Conservation (phyloP, 306 rosid genomes). For the Inga laurina region DNA sequence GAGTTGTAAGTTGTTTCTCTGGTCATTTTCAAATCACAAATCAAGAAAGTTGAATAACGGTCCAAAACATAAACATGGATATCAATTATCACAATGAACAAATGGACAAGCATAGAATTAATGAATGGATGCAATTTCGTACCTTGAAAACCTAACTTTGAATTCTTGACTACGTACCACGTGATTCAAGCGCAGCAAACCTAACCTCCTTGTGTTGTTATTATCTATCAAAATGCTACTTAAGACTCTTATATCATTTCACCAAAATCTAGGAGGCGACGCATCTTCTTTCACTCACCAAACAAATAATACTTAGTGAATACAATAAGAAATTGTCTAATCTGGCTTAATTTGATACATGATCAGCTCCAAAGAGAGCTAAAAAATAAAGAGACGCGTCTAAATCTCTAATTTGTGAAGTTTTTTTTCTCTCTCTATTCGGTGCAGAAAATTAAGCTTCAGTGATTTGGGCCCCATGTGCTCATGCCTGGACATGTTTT, state of each 20-base stretch:
- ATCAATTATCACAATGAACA: not conserved
- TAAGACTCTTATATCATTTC: too few relatives aligned
- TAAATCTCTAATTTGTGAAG: slow-evolving; percentile 10
- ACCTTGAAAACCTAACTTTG: slow-evolving; percentile 1
- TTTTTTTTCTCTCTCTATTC: too few relatives aligned
- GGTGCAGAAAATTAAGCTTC: too few relatives aligned
- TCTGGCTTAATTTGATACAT: not conserved
- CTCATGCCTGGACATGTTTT: too few relatives aligned
- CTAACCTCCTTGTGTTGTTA: not conserved
- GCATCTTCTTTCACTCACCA: not conserved
- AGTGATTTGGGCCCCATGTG: too few relatives aligned
- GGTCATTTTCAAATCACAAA: not conserved
- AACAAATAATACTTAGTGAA: not conserved
- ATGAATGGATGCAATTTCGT: not conserved
- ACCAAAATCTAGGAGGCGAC: not conserved
- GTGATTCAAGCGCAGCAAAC: slow-evolving; percentile 14
- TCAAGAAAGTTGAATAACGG: not conserved
- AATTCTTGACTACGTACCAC: not conserved
- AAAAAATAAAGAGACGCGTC: slow-evolving; percentile 24
- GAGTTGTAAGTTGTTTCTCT: not conserved
- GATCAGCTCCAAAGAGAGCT: not conserved
- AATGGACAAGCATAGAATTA: not conserved
- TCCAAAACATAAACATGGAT: not conserved
- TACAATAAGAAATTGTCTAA: not conserved
- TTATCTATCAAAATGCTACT: too few relatives aligned